A percentile compares a stretch with the other conserved stretches of the same genome.
Conservation (phyloP, 106 monocot species). For the Xerophyta viscosa region DNA sequence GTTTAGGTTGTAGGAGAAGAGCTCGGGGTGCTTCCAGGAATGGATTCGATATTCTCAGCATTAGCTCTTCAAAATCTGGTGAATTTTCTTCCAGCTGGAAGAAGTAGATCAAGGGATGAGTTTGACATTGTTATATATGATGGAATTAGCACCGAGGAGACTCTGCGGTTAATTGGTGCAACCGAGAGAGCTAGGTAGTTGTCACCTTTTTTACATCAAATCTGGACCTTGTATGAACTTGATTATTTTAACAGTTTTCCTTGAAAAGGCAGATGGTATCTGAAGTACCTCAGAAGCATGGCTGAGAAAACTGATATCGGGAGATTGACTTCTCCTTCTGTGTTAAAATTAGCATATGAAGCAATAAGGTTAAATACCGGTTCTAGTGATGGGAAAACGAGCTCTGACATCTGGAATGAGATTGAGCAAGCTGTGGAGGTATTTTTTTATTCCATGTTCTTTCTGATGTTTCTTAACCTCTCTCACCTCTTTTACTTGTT, state of each 20-base stretch:
- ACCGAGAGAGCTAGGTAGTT: constrained; percentile 75
- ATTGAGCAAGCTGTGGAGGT: constrained; percentile 72
- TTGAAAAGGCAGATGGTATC: constrained; percentile 47
- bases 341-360: constrained; percentile 72
- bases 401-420: constrained; percentile 71
- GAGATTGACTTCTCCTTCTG: constrained; percentile 77
- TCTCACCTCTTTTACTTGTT: too few relatives aligned
- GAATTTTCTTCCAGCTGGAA: constrained; percentile 47
- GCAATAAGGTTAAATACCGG: constrained; percentile 36
- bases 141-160: constrained; percentile 75
- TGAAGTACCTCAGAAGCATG: constrained; percentile 64
- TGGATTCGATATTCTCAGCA: constrained; percentile 82
- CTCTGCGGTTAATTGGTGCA: constrained; percentile 65
- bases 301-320: constrained; percentile 95
- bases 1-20: constrained; percentile 89
- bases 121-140: constrained; percentile 83
- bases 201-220: not conserved
- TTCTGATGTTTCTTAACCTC: too few relatives aligned
- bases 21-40: constrained; percentile 86
- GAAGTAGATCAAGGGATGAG: constrained; percentile 15
- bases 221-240: not conserved
- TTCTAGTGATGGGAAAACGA: constrained; percentile 57
- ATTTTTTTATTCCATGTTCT: too few relatives aligned
- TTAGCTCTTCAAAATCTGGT: constrained; percentile 60
- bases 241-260: not conserved